Evolutionary conservation across 2,329 filamentous ascomycete genomes (phyloP).

Genomic region (Aspergillus sp.): DNA sequence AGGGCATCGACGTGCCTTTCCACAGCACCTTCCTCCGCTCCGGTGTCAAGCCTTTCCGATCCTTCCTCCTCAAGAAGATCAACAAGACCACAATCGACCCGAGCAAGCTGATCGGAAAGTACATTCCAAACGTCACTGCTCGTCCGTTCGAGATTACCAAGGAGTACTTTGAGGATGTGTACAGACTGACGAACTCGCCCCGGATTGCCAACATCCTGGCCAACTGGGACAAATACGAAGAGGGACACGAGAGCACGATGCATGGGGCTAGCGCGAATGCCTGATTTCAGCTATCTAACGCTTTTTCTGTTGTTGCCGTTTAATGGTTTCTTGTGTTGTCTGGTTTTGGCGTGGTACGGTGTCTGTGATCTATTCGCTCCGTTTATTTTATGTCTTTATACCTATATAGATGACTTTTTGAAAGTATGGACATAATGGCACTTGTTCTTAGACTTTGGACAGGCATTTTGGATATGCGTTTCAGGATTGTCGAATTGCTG

Average conservation of each 20-base stretch:
- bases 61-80: slow-evolving; percentile 98
- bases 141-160: slow-evolving; percentile 90
- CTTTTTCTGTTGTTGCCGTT: neutral
- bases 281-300: slow-evolving; percentile 9
- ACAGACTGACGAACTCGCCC: slow-evolving; percentile 75
- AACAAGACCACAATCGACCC: slow-evolving; percentile 98
- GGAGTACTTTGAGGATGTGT: slow-evolving; percentile 99
- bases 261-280: slow-evolving; percentile 14
- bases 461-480: too few relatives aligned
- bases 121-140: slow-evolving; percentile 97
- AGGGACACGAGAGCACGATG: slow-evolving; percentile 19
- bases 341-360: too few relatives aligned
- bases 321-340: neutral
- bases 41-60: slow-evolving; percentile 97
- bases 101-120: slow-evolving; percentile 92
- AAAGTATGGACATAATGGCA: too few relatives aligned
- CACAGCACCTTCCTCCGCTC: slow-evolving; percentile 97
- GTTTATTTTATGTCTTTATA: too few relatives aligned
- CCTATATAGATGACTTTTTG: too few relatives aligned
- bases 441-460: too few relatives aligned
- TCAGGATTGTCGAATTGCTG: too few relatives aligned
- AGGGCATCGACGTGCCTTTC: slow-evolving; percentile 97
- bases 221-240: slow-evolving; percentile 70
- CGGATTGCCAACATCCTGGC: slow-evolving; percentile 52
- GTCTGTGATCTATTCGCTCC: too few relatives aligned